Evolutionary conservation across 257 asterid species (phyloP).

Genomic region (Lavandula angustifolia): DNA sequence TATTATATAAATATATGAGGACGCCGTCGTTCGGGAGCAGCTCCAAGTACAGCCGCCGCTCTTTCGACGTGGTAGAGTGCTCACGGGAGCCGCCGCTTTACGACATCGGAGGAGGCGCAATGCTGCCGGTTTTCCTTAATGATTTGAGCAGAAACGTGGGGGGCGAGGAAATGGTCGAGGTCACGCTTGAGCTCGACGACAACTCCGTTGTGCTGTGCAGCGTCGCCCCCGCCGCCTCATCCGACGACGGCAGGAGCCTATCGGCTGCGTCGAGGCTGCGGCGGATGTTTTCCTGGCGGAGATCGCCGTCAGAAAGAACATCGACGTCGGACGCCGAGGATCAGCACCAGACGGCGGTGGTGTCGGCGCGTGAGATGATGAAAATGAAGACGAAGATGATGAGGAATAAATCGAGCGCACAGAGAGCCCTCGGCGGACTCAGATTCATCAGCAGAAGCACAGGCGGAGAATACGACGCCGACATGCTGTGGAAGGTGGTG

Average conservation of each 20-base stretch:
- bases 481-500: conserved; percentile 62
- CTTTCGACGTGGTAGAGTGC: conserved; percentile 52
- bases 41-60: conserved; percentile 53
- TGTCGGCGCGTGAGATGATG: conserved; percentile 68
- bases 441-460: conserved; percentile 73
- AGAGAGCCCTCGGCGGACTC: conserved; percentile 79
- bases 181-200: conserved; percentile 77
- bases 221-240: conserved; percentile 26
- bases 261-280: conserved; percentile 61
- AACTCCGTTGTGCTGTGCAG: conserved; percentile 48
- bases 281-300: conserved; percentile 69
- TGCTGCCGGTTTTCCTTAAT: conserved; percentile 78
- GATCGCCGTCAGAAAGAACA: conserved; percentile 38
- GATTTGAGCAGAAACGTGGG: conserved; percentile 48
- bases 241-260: conserved; percentile 42
- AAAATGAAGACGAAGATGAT: conserved; percentile 62
- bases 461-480: conserved; percentile 45
- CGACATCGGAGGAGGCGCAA: conserved; percentile 56
- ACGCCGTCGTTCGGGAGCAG: conserved; percentile 59
- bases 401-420: conserved; percentile 77
- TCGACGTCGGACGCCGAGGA: conserved; percentile 43
- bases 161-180: conserved; percentile 65
- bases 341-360: conserved; percentile 39
- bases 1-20: conserved; percentile 34
- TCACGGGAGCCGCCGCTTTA: conserved; percentile 29